A percentile compares a stretch with the other conserved stretches of the same genome.
phyloP scores from a whole-genome alignment of 441 rosid genomes.

The Eutrema salsugineum region DNA sequence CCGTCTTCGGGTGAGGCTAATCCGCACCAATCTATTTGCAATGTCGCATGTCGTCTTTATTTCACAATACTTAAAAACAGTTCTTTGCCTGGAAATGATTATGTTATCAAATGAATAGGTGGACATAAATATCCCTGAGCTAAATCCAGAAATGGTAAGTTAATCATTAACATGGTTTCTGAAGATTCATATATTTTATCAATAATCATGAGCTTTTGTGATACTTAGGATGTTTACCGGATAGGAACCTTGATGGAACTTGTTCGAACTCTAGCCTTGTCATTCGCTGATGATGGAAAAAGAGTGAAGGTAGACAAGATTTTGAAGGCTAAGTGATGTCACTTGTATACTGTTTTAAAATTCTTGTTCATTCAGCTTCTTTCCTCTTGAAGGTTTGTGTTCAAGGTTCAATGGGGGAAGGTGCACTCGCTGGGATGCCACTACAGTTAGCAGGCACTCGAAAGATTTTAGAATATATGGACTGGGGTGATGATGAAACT shows the following conservation, averaged over 20 bases:
- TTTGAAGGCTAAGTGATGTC: neutral
- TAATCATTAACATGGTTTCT: neutral
- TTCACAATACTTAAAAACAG: constrained; percentile 3
- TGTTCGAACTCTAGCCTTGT: constrained; percentile 76
- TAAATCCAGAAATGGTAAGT: constrained; percentile 91
- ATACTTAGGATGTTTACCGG: constrained; percentile 89
- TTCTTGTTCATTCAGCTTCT: constrained; percentile 13
- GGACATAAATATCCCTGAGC: constrained; percentile 90
- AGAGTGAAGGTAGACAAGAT: constrained; percentile 64
- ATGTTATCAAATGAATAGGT: constrained; percentile 48
- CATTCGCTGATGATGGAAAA: constrained; percentile 96
- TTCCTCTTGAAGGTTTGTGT: constrained; percentile 74
- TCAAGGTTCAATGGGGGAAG: constrained; percentile 97
- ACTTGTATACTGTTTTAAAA: neutral
- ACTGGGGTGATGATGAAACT: constrained; percentile 88
- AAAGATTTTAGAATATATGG: constrained; percentile 93
- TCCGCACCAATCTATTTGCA: neutral
- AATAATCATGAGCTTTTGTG: constrained; percentile 29
- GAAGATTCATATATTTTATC: neutral
- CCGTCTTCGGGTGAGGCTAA: constrained; percentile 61
- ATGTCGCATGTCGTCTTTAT: neutral
- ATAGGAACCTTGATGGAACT: constrained; percentile 98
- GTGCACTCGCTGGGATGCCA: constrained; percentile 98
- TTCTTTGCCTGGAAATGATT: neutral
- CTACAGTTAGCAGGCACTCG: constrained; percentile 89